Evolutionary conservation across 192 early-diverging fungal genomes (phyloP).

Genomic region (Podila epicladia): DNA sequence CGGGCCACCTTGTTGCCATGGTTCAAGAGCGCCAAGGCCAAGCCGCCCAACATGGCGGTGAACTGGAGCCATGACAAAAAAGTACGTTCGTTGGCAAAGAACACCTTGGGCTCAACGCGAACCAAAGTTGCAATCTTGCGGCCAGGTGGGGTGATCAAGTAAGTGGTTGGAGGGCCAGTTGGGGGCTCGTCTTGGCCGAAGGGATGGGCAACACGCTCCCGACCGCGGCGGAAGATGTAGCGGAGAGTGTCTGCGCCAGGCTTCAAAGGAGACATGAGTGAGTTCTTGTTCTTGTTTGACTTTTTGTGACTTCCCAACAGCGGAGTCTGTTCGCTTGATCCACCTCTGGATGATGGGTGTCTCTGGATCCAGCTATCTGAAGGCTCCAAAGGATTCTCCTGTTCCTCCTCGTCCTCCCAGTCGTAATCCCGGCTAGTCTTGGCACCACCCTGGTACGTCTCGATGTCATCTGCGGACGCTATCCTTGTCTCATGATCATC

Average conservation of each 20-base stretch:
- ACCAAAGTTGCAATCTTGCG: conserved; percentile 72
- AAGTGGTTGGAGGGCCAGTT: conserved; percentile 20
- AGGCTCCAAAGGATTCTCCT: conserved; percentile 46
- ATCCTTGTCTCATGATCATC: conserved; percentile 47
- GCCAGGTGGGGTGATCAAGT: conserved; percentile 39
- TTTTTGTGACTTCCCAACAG: conserved; percentile 24
- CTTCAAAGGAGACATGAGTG: conserved; percentile 45
- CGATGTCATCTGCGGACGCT: conserved; percentile 23
- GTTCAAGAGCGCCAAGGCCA: conserved; percentile 81
- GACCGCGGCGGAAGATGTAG: conserved; percentile 40
- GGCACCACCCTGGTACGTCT: conserved; percentile 33
- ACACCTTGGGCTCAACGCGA: conserved; percentile 87
- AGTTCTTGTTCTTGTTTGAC: conserved; percentile 20
- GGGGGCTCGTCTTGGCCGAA: conserved; percentile 21
- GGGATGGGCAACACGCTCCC: conserved; percentile 26
- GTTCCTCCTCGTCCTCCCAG: conserved; percentile 32
- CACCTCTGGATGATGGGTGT: conserved; percentile 20
- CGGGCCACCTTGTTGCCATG: conserved; percentile 76
- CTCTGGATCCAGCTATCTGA: conserved; percentile 42
- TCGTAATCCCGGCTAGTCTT: conserved; percentile 20
- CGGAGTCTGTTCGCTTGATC: conserved; percentile 47
- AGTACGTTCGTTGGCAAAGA: conserved; percentile 94
- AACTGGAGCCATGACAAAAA: conserved; percentile 92
- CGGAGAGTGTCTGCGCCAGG: conserved; percentile 51
- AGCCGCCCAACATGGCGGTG: conserved; percentile 72